These are phyloP conservation scores for Lecanicillium sp. DNA, from an alignment of 2,329 filamentous ascomycete genomes.

Conservation along the genomic window DNA sequence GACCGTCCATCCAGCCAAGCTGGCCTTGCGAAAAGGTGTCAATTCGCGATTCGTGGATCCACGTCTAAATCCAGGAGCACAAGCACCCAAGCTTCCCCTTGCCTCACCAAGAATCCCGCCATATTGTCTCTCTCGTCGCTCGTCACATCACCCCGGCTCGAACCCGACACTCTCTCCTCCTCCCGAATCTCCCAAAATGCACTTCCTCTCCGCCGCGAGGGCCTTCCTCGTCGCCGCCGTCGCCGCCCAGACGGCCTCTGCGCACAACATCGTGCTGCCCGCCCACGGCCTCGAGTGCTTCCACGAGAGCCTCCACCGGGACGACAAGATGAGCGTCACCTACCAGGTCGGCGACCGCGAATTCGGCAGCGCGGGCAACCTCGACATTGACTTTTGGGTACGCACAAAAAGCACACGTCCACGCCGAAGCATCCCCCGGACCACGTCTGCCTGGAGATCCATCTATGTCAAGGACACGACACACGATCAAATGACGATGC, in stretches of 20 bases:
- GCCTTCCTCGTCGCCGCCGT: slow-evolving; percentile 35
- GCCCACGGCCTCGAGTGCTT: slow-evolving; percentile 96
- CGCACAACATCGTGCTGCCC: slow-evolving; percentile 93
- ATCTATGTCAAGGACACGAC: neutral
- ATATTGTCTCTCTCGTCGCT: neutral
- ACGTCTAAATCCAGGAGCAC: slow-evolving; percentile 11
- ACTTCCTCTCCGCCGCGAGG: slow-evolving; percentile 39
- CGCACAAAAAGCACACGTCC: slow-evolving; percentile 22
- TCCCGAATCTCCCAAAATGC: slow-evolving; percentile 28
- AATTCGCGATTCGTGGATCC: slow-evolving; percentile 16
- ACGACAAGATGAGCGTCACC: slow-evolving; percentile 97
- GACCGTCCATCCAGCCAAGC: neutral
- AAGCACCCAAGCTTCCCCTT: slow-evolving; percentile 12
- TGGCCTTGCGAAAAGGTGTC: slow-evolving; percentile 17
- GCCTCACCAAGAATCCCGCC: neutral
- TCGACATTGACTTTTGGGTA: slow-evolving; percentile 99
- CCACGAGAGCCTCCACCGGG: slow-evolving; percentile 84
- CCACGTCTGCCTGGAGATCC: neutral
- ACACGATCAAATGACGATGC: too few species aligned
- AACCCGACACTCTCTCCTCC: neutral
- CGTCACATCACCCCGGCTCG: slow-evolving; percentile 1
- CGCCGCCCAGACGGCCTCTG: slow-evolving; percentile 54
- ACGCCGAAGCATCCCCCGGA: neutral
- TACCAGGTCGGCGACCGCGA: slow-evolving; percentile 97
- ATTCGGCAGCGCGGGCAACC: slow-evolving; percentile 87